Percentiles rank a stretch among this genome's conserved stretches.
phyloP scores from a whole-genome alignment of 1,139 yeast genomes.

The Yamadazyma siamensis region DNA sequence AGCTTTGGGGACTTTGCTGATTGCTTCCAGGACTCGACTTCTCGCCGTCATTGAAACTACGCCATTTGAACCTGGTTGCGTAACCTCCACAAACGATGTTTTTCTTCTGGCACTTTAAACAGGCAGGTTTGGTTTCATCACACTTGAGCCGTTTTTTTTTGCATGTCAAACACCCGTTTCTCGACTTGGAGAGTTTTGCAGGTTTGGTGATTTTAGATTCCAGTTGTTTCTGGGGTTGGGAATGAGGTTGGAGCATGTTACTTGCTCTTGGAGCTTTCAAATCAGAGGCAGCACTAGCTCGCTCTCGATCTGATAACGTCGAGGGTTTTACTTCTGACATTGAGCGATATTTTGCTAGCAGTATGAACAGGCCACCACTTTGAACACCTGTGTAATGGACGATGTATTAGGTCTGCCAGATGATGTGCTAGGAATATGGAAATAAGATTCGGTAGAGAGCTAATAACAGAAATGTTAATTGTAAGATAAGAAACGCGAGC shows the following conservation, averaged over 20 bases:
- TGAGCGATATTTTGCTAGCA: too few relatives aligned
- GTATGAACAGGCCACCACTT: too few relatives aligned
- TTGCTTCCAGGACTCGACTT: background rate
- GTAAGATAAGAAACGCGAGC: too few relatives aligned
- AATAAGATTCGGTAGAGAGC: too few relatives aligned
- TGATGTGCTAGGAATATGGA: too few relatives aligned
- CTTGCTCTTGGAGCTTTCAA: background rate
- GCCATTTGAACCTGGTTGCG: slow-evolving; percentile 63
- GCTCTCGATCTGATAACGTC: too few relatives aligned
- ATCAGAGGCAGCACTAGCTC: too few relatives aligned
- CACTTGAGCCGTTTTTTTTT: slow-evolving; percentile 36
- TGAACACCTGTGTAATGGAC: too few relatives aligned
- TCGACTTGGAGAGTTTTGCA: slow-evolving; percentile 17
- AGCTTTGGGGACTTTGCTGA: slow-evolving; percentile 11
- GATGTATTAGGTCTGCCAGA: too few relatives aligned
- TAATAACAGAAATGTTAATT: too few relatives aligned
- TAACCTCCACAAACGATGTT: slow-evolving; percentile 46
- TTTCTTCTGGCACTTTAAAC: slow-evolving; percentile 31
- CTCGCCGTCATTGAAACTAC: slow-evolving; percentile 36
- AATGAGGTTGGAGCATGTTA: too few relatives aligned
- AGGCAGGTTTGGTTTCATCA: slow-evolving; percentile 43
- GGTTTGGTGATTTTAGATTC: slow-evolving; percentile 4
- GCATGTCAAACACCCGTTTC: slow-evolving; percentile 32
- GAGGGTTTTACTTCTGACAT: too few relatives aligned
- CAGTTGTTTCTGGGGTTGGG: slow-evolving; percentile 1